Conservation (phyloP, 75 land plant species). For the Pinus albicaulis region DNA sequence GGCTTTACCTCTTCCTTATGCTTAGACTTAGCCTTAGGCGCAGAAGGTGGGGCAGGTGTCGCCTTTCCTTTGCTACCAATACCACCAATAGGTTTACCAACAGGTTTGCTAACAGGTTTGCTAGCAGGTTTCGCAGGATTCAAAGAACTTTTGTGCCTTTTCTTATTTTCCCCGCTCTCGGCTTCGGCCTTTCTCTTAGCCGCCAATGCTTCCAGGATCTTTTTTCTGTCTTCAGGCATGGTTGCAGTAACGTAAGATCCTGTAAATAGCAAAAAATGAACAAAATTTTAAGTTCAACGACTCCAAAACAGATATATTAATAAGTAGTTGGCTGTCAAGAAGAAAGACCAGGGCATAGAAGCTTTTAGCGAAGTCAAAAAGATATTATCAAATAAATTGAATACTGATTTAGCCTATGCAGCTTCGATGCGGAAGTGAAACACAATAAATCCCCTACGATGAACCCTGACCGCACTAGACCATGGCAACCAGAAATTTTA, state of each 20-base stretch:
- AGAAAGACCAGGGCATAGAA: not conserved
- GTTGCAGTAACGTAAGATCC: not conserved
- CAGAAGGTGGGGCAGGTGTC: not conserved
- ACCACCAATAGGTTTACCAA: too few species aligned
- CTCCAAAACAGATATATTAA: not conserved
- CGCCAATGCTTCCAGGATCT: constrained; percentile 30
- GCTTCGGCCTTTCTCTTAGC: constrained; percentile 37
- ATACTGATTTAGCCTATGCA: not conserved
- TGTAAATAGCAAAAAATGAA: not conserved
- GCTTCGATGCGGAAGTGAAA: not conserved
- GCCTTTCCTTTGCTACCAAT: constrained; percentile 6
- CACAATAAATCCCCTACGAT: not conserved
- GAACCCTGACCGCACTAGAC: too few species aligned
- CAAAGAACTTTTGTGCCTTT: constrained; percentile 15
- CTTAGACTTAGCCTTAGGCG: not conserved
- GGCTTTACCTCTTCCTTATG: constrained; percentile 6
- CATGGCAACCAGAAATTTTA: too few species aligned
- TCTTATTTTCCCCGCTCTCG: constrained; percentile 17
- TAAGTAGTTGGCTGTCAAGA: not conserved
- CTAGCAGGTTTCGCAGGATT: not conserved
- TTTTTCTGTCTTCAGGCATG: constrained; percentile 38
- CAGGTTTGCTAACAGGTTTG: not conserved
- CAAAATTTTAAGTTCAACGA: not conserved
- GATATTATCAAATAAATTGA: not conserved
- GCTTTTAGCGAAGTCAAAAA: not conserved